These are phyloP conservation scores for Pterulicium gracile DNA, from an alignment of 1,284 basidiomycete species.

Conservation along the genomic window DNA sequence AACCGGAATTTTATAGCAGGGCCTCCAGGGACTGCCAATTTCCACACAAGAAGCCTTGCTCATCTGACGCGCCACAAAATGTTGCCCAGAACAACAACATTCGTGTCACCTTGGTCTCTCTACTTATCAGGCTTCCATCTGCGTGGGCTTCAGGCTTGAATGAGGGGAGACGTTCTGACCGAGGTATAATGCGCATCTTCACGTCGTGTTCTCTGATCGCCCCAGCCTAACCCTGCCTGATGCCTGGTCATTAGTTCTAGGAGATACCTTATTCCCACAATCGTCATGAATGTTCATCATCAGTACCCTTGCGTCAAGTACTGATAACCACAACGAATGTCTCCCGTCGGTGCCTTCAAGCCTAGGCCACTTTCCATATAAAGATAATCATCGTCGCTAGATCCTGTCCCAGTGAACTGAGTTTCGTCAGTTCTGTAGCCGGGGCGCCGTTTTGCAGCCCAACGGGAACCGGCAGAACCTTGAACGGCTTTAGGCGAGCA, in stretches of 20 bases:
- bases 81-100: too few species aligned
- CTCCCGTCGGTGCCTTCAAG: background rate
- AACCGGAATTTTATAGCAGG: too few species aligned
- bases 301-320: background rate
- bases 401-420: background rate
- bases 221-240: too few species aligned
- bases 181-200: too few species aligned
- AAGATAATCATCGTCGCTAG: background rate
- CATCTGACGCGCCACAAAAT: too few species aligned
- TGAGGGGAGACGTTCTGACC: too few species aligned
- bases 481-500: background rate
- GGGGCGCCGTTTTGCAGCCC: background rate
- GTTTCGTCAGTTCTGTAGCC: background rate
- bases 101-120: too few species aligned
- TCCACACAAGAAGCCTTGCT: too few species aligned
- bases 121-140: too few species aligned
- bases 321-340: background rate
- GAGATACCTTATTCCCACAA: background rate
- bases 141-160: too few species aligned
- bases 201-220: too few species aligned
- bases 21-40: too few species aligned
- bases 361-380: background rate
- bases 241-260: background rate
- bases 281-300: background rate
- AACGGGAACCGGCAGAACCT: background rate